Evolutionary conservation across 306 rosid species (phyloP), one percentile per base, ranked within the genome.

Genomic region (Sicyos edulis): DNA sequence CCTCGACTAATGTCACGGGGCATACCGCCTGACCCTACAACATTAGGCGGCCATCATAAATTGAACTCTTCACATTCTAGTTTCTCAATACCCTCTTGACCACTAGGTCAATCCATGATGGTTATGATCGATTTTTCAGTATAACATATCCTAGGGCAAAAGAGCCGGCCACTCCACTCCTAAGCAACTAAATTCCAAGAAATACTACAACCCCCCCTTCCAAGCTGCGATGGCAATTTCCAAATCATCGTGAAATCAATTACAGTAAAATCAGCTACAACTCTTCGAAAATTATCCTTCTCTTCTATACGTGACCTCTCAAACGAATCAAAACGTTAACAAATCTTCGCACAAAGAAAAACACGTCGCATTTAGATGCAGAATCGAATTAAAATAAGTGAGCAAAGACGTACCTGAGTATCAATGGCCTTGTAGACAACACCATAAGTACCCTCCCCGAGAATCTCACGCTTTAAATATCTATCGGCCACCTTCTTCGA

Each of bases 361-460:
- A 12, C 57, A 68, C 26, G 13, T 10, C 16, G 42, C 8, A 49
- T 15, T 17, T 22, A 58, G 58, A 52, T 47, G 74, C 15, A 50
- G 29, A 54, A 70, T 54, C 14, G 55, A 8, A 6, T 1, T 21
- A 44, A 13, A 74, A 56, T 7, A 16, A 45, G 13, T 12, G 17
- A 51, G 14, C 10, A n/a, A 54, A 17, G 61, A 53, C 20, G 13
- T 68, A 93, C 99, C 93, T 91, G 78, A 5, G 99, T 93, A 81
- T 93, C 99, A 75, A 93, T 91, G 80, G 99, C 99, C 81, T 93
- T 93, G 85, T 78, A 91, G 22, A 93, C 99, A 20, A 93, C 97
- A 63, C 99, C 99, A 79, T 90, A 93, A 71, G 99, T 93, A 85
- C 99, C 99, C 83, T 93, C 99, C 64, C 99, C 97, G 24, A 93